Base-by-base conservation (phyloP, 208 protist species). In the Perkinsela sp. region DNA sequence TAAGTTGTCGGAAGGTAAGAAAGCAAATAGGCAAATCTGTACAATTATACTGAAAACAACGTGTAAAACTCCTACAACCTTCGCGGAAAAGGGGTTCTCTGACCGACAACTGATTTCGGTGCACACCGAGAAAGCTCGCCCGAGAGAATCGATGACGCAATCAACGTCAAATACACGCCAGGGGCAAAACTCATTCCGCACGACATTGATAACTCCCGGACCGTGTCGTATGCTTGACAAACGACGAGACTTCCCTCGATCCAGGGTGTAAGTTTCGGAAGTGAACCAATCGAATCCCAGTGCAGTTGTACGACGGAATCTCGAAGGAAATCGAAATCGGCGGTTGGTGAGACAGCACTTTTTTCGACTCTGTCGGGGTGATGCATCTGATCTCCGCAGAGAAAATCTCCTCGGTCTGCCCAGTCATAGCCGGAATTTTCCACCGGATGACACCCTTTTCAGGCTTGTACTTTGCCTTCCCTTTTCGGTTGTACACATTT, bases 1-100 rank as follows among this genome's bases (percentile, higher is more conserved):
- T 84, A 89, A 22, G 84, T 69, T 30, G 74, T 71, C 66, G 78
- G 78, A 31, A 78, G 78, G 72, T 80, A 75, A 0, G 48, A 66
- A 57, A 57, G 40, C 6, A 57, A 57, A 57, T 57, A 57, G 6
- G 40, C 6, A 57, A 57, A 22, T 22, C 6, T 6, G 13, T 57
- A 22, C 13, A 57, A 57, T n/a, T 22, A 57, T 22, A 57, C 6
- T 6, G 22, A 57, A 57, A 57, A n/a, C 22, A 6, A n/a, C 22
- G 13, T 57, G 6, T 22, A 57, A 57, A 57, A 22, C 40, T 6
- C 6, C 40, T n/a, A n/a, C n/a, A n/a, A n/a, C n/a, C n/a, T n/a
- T n/a, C n/a, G n/a, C n/a, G n/a, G n/a, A n/a, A n/a, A n/a, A n/a
- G n/a, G n/a, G n/a, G n/a, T n/a, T n/a, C n/a, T n/a, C n/a, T n/a